Base-by-base conservation (phyloP, 176 grass and related monocot species). In the Coix lacrymajobi region DNA sequence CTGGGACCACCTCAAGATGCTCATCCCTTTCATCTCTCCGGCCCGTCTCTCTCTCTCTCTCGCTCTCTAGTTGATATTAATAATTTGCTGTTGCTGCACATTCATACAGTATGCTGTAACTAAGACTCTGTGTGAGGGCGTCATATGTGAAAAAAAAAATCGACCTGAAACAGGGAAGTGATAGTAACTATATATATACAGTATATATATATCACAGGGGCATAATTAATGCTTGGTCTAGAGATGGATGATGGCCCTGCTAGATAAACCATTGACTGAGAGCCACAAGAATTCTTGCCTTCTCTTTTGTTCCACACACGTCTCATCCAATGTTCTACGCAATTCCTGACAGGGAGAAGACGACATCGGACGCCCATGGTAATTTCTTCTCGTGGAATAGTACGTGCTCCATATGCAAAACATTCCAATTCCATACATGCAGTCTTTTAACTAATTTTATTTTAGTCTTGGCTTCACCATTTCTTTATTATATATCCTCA, bases 1-100 rank as follows among this genome's bases (percentile, higher is more conserved):
- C 12, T 6, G 57, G 80, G 80, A 73, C 73, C 82, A 57, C 44
- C 73, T 11, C 4, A 54, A 84, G 82, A 84, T 84, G 72, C 82
- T 68, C 72, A 57, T 76, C 82, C 71, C 14, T 39, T 73, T 33
- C 81, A 51, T n/a, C 24, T 33, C 29, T 6, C 52, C 54, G 32
- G 31, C 64, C n/a, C n/a, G 56, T 30, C 68, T 44, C 67, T 60
- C 56, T 60, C 22, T 67, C 62, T 34, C 17, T n/a, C 64, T 22
- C 17, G 37, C 31, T 70, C 7, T 39, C 12, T 41, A 14, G 25
- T 28, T 62, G 58, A 6, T 29, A 62, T 2, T 61, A 28, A 26
- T 29, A 61, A 28, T 29, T 62, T 29, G 58, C 58, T 62, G 25
- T 62, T 62, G 58, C 14, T 65, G 13, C 60, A 62, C 25, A 62